phyloP scores from a whole-genome alignment of 2,329 filamentous ascomycete genomes.

The Ascocoryne sarcoides region DNA sequence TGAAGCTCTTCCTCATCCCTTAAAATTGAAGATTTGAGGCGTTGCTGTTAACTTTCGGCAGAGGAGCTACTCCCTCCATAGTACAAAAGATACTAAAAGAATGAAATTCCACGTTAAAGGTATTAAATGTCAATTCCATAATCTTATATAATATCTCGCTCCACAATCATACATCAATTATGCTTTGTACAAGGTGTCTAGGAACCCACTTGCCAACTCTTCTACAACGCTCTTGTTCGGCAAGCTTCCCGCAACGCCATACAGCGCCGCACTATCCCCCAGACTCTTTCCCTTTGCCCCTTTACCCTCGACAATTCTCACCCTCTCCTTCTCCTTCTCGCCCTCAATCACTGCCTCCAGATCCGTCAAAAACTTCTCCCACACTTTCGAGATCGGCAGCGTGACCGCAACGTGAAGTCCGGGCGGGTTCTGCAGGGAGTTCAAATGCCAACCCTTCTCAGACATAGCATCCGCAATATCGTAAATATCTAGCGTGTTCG shows the following conservation, averaged over 20 bases:
- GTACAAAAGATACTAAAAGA: too few relatives aligned
- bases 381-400: conserved; percentile 70
- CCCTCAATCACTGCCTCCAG: conserved; percentile 56
- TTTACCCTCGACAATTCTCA: conserved; percentile 61
- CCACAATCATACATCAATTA: conserved; percentile 36
- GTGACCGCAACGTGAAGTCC: conserved; percentile 94
- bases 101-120: too few relatives aligned
- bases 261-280: conserved; percentile 79
- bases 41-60: too few relatives aligned
- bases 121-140: too few relatives aligned
- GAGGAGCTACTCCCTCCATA: too few relatives aligned
- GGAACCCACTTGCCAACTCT: conserved; percentile 80
- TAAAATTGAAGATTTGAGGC: too few relatives aligned
- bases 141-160: too few relatives aligned
- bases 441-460: conserved; percentile 84
- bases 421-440: conserved; percentile 82
- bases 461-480: conserved; percentile 88
- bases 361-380: conserved; percentile 71
- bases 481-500: conserved; percentile 83
- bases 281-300: conserved; percentile 55
- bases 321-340: conserved; percentile 74
- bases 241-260: conserved; percentile 88
- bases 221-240: conserved; percentile 94
- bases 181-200: conserved; percentile 88
- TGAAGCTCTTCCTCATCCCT: too few relatives aligned